phyloP scores from a whole-genome alignment of 1,284 basidiomycete species.

The Heterobasidion parviporum region DNA sequence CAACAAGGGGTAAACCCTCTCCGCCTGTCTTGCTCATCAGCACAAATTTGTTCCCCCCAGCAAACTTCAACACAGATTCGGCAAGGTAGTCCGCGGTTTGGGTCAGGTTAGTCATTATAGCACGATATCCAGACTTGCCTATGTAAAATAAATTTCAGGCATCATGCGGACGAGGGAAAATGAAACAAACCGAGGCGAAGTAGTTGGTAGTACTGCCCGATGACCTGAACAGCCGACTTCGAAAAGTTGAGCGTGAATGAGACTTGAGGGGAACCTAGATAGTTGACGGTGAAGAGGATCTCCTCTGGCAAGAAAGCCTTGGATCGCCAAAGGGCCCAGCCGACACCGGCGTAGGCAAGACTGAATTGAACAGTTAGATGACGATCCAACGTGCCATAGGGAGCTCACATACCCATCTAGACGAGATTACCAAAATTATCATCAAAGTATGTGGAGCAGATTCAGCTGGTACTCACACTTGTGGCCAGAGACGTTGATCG shows the following conservation, averaged over 20 bases:
- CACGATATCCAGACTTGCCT: neutral
- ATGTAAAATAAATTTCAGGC: neutral
- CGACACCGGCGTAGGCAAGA: conserved; percentile 55
- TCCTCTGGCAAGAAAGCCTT: conserved; percentile 50
- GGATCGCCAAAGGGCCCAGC: conserved; percentile 59
- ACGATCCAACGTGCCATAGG: neutral
- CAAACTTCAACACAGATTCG: neutral
- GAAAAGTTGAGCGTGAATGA: conserved; percentile 61
- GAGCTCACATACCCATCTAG: neutral
- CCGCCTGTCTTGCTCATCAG: neutral
- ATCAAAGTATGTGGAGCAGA: neutral
- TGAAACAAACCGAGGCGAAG: neutral
- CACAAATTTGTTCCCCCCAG: neutral
- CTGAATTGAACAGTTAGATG: conserved; percentile 32
- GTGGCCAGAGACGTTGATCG: conserved; percentile 61
- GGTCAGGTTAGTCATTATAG: neutral
- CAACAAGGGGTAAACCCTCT: neutral
- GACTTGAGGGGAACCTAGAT: conserved; percentile 46
- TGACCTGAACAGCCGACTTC: conserved; percentile 54
- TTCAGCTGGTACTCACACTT: conserved; percentile 23
- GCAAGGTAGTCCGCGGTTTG: neutral
- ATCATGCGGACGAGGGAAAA: neutral
- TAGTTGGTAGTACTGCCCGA: conserved; percentile 33
- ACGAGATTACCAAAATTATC: neutral
- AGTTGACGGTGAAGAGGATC: conserved; percentile 61